Base-by-base conservation (phyloP, 2,329 filamentous ascomycete species). In the Paraphaeosphaeria minitans region DNA sequence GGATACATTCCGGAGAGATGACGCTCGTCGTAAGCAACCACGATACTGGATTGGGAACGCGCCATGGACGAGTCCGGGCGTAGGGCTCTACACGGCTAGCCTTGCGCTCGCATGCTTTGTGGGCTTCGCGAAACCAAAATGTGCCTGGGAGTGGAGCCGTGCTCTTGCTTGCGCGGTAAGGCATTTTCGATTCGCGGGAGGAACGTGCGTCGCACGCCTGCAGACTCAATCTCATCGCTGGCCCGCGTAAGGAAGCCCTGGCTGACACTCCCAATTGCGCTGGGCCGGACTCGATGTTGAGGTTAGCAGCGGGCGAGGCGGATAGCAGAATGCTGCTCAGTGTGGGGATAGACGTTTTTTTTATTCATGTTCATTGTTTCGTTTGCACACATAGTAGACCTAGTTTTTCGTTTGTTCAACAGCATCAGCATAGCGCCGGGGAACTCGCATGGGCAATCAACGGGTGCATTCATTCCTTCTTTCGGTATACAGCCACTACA, bases 111-210 rank as follows among this genome's bases (percentile, higher is more conserved):
- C 45, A 16, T 2, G 24, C 24, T 16, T 24, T 29, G 21, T 47
- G 24, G 27, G 24, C 16, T n/a, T 22, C 14, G n/a, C 29, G 12
- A 39, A 24, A 50, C 29, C 2, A 39, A 24, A 50, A 37, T 39
- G 31, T 33, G 42, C 52, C 52, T 29, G 14, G 19, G n/a, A 5
- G 13, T 27, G 16, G 19, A 14, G 16, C 46, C 8, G 29, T 31
- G 29, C 29, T 31, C 29, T 31, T 31, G 12, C 29, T 31, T 31
- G 12, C 58, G 57, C 55, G 57, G 60, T 53, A 60, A 62, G 60
- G 60, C 60, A 46, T 49, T 60, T 56, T 62, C 49, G 31, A 33
- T 14, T 6, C 21, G 53, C 21, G 41, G n/a, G 16, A 22, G 21
- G 6, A 16, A 7, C 39, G 42, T 37, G 41, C 52, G 52, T 29